These are phyloP conservation scores for Cyclotella choctawhatcheeana DNA, from an alignment of 108 stramenopile genomes.

Conservation along the genomic window DNA sequence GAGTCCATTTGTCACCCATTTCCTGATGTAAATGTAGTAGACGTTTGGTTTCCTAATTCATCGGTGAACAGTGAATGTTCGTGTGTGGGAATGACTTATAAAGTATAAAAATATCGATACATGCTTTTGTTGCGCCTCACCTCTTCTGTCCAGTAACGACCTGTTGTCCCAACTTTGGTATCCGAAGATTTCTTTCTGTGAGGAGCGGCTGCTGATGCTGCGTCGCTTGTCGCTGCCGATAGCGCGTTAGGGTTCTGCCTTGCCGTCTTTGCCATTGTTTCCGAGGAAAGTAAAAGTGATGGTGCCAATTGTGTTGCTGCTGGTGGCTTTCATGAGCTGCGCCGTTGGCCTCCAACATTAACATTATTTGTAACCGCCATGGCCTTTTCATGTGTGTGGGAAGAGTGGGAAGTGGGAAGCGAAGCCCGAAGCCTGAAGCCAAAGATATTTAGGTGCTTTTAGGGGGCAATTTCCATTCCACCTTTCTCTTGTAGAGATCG, in stretches of 20 bases:
- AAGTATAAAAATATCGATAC: neutral
- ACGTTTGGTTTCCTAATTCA: conserved; percentile 1
- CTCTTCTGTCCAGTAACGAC: conserved; percentile 15
- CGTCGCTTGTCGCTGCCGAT: neutral
- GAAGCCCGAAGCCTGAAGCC: neutral
- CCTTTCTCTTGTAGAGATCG: too few relatives aligned
- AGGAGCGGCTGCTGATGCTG: neutral
- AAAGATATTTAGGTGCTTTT: too few relatives aligned
- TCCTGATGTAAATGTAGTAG: neutral
- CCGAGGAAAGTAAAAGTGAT: neutral
- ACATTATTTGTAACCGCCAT: too few relatives aligned
- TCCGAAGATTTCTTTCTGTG: neutral
- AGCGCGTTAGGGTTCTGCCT: neutral
- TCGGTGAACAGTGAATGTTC: neutral
- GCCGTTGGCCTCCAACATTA: too few relatives aligned
- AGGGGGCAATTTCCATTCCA: too few relatives aligned
- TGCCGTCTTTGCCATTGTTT: conserved; percentile 14
- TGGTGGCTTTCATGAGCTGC: too few relatives aligned
- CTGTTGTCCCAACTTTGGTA: conserved; percentile 53
- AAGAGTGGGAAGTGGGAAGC: neutral
- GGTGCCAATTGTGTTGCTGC: neutral
- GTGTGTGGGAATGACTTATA: neutral
- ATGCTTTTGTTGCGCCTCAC: neutral
- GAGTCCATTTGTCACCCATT: neutral
- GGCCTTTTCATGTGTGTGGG: too few relatives aligned